phyloP scores from a whole-genome alignment of 441 rosid species.

The Erysimum cheiri region DNA sequence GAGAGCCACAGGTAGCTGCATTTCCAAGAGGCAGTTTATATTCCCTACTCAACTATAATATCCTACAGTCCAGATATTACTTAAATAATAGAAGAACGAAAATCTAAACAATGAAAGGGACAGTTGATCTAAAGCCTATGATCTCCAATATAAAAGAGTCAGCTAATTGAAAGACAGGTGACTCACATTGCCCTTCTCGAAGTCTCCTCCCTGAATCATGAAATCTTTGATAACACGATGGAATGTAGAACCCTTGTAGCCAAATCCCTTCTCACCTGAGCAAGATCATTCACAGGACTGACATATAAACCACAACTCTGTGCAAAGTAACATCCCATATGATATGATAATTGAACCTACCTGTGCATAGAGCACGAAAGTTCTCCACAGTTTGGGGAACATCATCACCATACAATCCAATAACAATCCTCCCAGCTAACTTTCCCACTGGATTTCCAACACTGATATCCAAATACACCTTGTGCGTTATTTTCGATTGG shows the following conservation, averaged over 20 bases:
- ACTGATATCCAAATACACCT: constrained; percentile 90
- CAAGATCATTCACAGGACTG: constrained; percentile 22
- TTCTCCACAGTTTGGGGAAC: constrained; percentile 96
- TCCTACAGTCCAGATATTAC: not conserved
- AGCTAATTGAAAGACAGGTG: not conserved
- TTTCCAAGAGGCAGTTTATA: not conserved
- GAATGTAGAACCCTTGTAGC: constrained; percentile 77
- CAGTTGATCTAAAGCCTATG: constrained; percentile 9
- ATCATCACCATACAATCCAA: constrained; percentile 93
- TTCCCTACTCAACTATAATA: constrained; percentile 7
- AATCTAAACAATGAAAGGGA: not conserved
- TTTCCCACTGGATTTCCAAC: constrained; percentile 93
- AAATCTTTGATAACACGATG: constrained; percentile 98
- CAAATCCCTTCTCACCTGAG: constrained; percentile 96
- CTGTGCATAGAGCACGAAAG: constrained; percentile 96
- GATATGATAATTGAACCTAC: constrained; percentile 41
- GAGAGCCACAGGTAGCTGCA: constrained; percentile 14
- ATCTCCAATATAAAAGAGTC: not conserved
- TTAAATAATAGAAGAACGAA: not conserved
- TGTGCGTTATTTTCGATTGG: constrained; percentile 85
- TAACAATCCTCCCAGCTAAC: constrained; percentile 86
- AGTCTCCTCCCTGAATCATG: constrained; percentile 99
- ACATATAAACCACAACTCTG: not conserved
- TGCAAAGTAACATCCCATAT: constrained; percentile 8
- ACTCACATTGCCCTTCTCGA: constrained; percentile 96